Evolutionary conservation across 2,329 filamentous ascomycete species (phyloP).

Genomic region (Aspergillus fijiensis): DNA sequence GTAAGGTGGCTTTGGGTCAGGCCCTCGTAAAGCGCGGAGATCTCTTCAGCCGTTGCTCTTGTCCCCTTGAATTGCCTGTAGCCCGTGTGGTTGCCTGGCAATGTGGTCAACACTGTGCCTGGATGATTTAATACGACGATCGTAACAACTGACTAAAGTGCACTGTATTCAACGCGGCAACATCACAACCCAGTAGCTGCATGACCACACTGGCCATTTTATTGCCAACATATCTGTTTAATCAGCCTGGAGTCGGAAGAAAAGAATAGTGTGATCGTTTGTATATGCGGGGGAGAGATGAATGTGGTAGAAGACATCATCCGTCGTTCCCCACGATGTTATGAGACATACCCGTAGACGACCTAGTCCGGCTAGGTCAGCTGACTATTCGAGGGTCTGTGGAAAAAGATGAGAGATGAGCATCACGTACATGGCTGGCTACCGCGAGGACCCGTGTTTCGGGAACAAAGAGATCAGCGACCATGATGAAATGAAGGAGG

Average conservation of each 20-base stretch:
- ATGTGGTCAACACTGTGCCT: neutral
- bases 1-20: constrained; percentile 80
- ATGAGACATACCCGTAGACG: constrained; percentile 33
- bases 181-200: constrained; percentile 90
- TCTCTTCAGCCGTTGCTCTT: constrained; percentile 75
- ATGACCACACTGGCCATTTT: constrained; percentile 95
- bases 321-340: constrained; percentile 1
- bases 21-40: constrained; percentile 79
- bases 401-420: constrained; percentile 3
- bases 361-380: constrained; percentile 25
- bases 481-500: constrained; percentile 25
- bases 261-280: neutral
- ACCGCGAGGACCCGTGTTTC: constrained; percentile 76
- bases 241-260: constrained; percentile 8
- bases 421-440: constrained; percentile 78
- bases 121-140: neutral
- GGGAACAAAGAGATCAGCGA: constrained; percentile 48
- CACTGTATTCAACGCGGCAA: constrained; percentile 91
- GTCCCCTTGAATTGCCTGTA: constrained; percentile 88
- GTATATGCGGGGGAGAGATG: neutral
- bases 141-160: constrained; percentile 75
- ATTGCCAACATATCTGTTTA: constrained; percentile 85
- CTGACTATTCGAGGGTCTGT: constrained; percentile 4
- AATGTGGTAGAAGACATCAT: too few relatives aligned
- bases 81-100: constrained; percentile 85